A percentile compares a stretch with the other conserved stretches of the same genome.
phyloP scores from a whole-genome alignment of 192 early-diverging fungal species.

The Pilaira anomala region DNA sequence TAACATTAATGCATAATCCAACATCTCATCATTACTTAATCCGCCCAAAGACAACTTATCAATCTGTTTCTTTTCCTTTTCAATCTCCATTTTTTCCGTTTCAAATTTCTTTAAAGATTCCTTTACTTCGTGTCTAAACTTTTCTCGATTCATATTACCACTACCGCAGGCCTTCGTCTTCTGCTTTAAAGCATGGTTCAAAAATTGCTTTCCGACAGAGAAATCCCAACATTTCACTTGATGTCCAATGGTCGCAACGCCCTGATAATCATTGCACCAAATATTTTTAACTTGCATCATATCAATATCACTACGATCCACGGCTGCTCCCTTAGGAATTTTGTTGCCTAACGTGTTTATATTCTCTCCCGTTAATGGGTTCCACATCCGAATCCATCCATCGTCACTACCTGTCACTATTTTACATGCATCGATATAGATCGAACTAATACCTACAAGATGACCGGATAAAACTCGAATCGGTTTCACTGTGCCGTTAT shows the following conservation, averaged over 20 bases:
- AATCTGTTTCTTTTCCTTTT: conserved; percentile 4
- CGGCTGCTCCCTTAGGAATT: conserved; percentile 30
- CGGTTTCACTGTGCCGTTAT: conserved; percentile 19
- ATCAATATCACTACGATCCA: conserved; percentile 35
- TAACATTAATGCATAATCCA: conserved; percentile 58
- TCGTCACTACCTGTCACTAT: conserved; percentile 44
- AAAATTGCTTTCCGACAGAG: conserved; percentile 37
- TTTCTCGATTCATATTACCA: conserved; percentile 2
- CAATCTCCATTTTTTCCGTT: conserved; percentile 31
- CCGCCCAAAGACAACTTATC: conserved; percentile 36
- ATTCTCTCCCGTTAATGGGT: conserved; percentile 46
- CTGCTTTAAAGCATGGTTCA: conserved; percentile 2
- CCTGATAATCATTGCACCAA: conserved; percentile 36
- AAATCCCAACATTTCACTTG: conserved; percentile 58
- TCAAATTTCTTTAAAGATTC: conserved; percentile 29
- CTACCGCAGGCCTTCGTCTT: conserved; percentile 12
- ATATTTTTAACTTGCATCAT: conserved; percentile 36
- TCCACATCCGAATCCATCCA: conserved; percentile 55
- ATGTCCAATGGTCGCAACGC: conserved; percentile 46
- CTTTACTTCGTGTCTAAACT: conserved; percentile 32
- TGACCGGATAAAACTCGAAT: conserved; percentile 23
- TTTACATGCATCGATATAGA: conserved; percentile 39
- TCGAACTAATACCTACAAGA: conserved; percentile 22
- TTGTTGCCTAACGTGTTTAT: conserved; percentile 21
- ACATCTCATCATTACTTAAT: conserved; percentile 54